Base-by-base conservation (phyloP, 148 eudicot species). In the Camellia lanceoleosa region DNA sequence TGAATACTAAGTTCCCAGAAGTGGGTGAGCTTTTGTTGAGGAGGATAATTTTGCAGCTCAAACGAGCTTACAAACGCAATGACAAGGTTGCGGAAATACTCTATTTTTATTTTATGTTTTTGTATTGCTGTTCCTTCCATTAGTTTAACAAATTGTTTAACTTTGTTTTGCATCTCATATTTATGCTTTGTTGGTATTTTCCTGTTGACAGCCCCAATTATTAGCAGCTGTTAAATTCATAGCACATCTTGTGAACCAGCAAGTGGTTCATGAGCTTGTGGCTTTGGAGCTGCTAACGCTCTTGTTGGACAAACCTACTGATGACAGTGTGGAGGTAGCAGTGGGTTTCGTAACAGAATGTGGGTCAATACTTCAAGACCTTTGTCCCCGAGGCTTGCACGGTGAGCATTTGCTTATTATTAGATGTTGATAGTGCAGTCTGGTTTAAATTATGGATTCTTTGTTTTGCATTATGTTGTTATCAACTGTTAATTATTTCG, bases 261-360 rank as follows among this genome's bases (percentile, higher is more conserved):
- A 91, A 87, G 90, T 96, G 68, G 97, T 92, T 78, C 89, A 93
- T 65, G 99, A 96, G 92, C 87, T 93, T 66, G 86, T 96, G 74
- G 99, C 97, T 44, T 83, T 96, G 71, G 99, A 96, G 80, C 83
- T 96, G 80, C 91, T 96, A 11, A 92, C 92, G 5, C 82, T 91
- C 70, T 71, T 96, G 76, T 83, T 93, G 83, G 95, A 89, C 56
- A 87, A 93, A 79, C 99, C 98, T 54, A 91, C 98, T 5, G 99
- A 96, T 84, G 98, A 96, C 49, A 93, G 99, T 80, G 98, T 96
- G 66, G 98, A 93, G 85, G 98, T 96, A 7, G 97, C 99, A 44
- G 99, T 92, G 67, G 99, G 97, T 6, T 96, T 96, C 81, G 97
- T 92, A 65, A 96, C 97, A 0, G 95, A 95, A 80, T 93, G 97